These are phyloP conservation scores for apple (Malus domestica) DNA, from an alignment of 306 rosid genomes.

Conservation along the genomic window ASM211411v1 NC_041791.1:34161001-34161500, in stretches of 20 bases:
- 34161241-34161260: neutral
- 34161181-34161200: neutral
- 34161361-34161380: no score
- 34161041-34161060: neutral
- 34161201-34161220: neutral
- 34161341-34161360: neutral
- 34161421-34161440: neutral
- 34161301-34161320: neutral
- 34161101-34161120: neutral
- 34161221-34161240: neutral
- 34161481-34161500: neutral
- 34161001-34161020: neutral
- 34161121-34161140: neutral
- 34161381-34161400: neutral
- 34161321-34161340: neutral
- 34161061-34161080: neutral
- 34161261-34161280: neutral
- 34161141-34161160: neutral
- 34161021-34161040: no score
- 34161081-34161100: no score
- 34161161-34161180: neutral
- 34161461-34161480: neutral
- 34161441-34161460: neutral
- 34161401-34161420: neutral
- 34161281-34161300: no score